Evolutionary conservation across 805 yeast genomes (phyloP).

Genomic region (Cyberlindnera meyerae): DNA sequence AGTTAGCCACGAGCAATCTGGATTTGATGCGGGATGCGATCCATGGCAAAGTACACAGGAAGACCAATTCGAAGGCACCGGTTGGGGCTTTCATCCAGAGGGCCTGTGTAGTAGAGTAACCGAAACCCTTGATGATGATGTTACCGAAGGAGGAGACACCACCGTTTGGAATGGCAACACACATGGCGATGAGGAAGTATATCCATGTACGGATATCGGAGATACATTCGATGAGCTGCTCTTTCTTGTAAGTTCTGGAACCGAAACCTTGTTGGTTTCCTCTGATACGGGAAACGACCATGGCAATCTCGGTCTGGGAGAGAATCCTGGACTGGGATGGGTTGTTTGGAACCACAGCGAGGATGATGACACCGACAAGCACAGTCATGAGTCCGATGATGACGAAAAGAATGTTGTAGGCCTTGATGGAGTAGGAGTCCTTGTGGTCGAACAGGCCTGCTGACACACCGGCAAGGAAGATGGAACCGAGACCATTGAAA

Average conservation of each 20-base stretch:
- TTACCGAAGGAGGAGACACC: conserved; percentile 41
- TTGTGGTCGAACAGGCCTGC: conserved; percentile 30
- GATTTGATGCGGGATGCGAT: conserved; percentile 4
- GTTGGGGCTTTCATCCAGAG: conserved; percentile 25
- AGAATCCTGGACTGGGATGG: conserved; percentile 39
- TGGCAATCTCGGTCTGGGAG: conserved; percentile 35
- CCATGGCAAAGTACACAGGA: conserved; percentile 16
- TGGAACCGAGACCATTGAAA: conserved; percentile 30
- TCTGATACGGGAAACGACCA: conserved; percentile 40
- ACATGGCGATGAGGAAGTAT: conserved; percentile 28
- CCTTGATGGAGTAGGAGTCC: conserved; percentile 30
- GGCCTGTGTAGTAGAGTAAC: conserved; percentile 32
- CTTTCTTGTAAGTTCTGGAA: conserved; percentile 31
- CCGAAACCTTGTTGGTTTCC: conserved; percentile 42
- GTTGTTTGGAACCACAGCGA: conserved; percentile 41
- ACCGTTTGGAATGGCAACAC: conserved; percentile 38
- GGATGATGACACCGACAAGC: conserved; percentile 36
- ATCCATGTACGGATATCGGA: conserved; percentile 39
- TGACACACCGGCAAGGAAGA: conserved; percentile 43
- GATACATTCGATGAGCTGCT: conserved; percentile 27
- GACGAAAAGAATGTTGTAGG: conserved; percentile 52
- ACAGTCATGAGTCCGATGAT: conserved; percentile 51
- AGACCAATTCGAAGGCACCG: conserved; percentile 38
- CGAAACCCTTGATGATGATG: conserved; percentile 36
- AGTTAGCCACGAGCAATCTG: conserved; percentile 5